Base-by-base conservation (phyloP, 176 grass and related monocot species). In the Pontederia crassipes region DNA sequence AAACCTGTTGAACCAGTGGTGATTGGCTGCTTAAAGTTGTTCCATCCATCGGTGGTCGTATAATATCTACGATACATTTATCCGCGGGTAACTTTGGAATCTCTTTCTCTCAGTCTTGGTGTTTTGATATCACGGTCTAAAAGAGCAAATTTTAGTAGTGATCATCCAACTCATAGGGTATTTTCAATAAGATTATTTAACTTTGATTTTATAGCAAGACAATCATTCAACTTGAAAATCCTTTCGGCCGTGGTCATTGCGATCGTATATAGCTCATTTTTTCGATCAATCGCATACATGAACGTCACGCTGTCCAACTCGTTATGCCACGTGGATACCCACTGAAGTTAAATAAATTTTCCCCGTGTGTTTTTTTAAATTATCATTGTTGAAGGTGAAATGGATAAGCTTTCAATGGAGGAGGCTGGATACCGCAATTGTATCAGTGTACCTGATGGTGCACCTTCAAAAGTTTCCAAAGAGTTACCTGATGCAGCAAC, bases 371-470 rank as follows among this genome's bases (percentile, higher is more conserved):
- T n/a, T n/a, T n/a, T n/a, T n/a, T n/a, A n/a, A n/a, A n/a, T n/a
- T n/a, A n/a, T n/a, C n/a, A n/a, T n/a, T n/a, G 94, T 98, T 48
- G 94, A 98, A 74, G 94, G 94, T 63, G 94, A 98, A 82, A 93
- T 98, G 53, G 88, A 98, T 83, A 98, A 98, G 65, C 84, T 98
- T 53, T 98, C 88, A 12, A 86, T 98, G 84, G 94, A 98, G 66
- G 88, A 98, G 71, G 88, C 85, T 66, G 94, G 94, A 14, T 98
- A 74, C 62, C 59, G 49, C 51, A 98, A 93, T 72, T 98, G 88
- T 79, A 85, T 98, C 58, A 98, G 88, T 74, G 88, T 98, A 20
- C 88, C 94, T 68, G 84, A 98, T 79, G 94, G 94, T 53, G 88
- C 94, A 63, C 94, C 94, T 17, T 9, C 82, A 26, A 24, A 26